Conservation (phyloP, 2,329 filamentous ascomycete genomes). For the Claviceps sorghi region DNA sequence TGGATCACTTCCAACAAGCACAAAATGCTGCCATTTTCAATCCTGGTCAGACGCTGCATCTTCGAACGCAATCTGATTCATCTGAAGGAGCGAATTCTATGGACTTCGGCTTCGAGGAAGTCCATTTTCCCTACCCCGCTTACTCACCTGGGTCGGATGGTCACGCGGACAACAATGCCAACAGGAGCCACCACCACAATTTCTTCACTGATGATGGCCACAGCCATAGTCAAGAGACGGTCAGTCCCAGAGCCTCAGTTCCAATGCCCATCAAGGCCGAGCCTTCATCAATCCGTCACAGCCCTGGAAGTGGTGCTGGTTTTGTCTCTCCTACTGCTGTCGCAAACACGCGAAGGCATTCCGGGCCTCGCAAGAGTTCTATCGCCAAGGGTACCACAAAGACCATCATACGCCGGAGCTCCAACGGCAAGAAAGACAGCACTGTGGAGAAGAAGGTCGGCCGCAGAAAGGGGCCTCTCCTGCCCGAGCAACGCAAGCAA, state of each 20-base stretch:
- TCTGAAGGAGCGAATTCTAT: constrained; percentile 55
- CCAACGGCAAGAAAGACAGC: constrained; percentile 63
- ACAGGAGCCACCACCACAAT: constrained; percentile 36
- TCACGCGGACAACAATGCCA: constrained; percentile 10
- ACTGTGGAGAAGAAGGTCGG: constrained; percentile 82
- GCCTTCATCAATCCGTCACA: constrained; percentile 36
- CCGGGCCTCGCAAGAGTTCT: constrained; percentile 60
- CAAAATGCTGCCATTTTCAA: constrained; percentile 68
- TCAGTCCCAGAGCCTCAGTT: constrained; percentile 54
- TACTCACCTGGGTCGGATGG: constrained; percentile 74
- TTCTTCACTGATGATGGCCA: constrained; percentile 45
- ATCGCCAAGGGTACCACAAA: constrained; percentile 66
- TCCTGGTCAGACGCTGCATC: constrained; percentile 76
- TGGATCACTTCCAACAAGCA: constrained; percentile 41
- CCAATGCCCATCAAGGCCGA: constrained; percentile 54
- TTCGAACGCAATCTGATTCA: constrained; percentile 75
- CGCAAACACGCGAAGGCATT: constrained; percentile 47
- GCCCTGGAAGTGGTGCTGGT: constrained; percentile 46
- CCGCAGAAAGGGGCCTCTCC: constrained; percentile 72
- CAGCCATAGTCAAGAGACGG: constrained; percentile 33
- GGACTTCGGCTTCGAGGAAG: constrained; percentile 68
- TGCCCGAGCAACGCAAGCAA: constrained; percentile 89
- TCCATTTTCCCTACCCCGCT: constrained; percentile 58
- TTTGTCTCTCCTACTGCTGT: constrained; percentile 47
- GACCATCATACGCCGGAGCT: constrained; percentile 67